A percentile compares a stretch with the other conserved stretches of the same genome.
phyloP scores from a whole-genome alignment of 306 rosid genomes.

The Nissolia schottii region DNA sequence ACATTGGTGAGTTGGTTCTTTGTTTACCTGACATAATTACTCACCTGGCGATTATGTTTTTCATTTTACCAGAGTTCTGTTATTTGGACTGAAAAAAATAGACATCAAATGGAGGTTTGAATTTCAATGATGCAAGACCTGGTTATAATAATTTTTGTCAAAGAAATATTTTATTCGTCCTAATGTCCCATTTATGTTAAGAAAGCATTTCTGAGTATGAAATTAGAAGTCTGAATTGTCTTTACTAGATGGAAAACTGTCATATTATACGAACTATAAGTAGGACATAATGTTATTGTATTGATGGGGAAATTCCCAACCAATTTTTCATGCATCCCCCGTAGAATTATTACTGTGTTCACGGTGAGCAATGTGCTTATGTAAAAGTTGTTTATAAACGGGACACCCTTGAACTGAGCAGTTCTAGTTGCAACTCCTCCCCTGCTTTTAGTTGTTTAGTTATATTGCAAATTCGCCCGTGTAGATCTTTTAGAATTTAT shows the following conservation, averaged over 20 bases:
- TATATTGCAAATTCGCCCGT: not conserved
- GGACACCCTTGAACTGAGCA: not conserved
- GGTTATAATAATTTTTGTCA: no score
- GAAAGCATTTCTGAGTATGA: not conserved
- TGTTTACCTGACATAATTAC: not conserved
- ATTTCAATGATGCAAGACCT: no score
- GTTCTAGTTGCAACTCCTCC: not conserved
- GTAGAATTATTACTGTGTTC: not conserved
- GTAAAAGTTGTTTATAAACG: not conserved
- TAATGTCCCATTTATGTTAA: no score
- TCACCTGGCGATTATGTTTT: not conserved
- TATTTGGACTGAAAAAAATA: no score
- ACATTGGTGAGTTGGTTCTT: slow-evolving; percentile 64
- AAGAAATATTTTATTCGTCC: no score
- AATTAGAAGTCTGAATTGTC: not conserved
- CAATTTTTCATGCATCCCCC: not conserved
- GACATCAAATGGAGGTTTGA: no score
- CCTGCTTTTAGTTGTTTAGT: not conserved
- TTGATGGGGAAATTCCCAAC: not conserved
- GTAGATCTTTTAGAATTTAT: slow-evolving; percentile 2
- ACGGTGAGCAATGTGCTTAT: not conserved
- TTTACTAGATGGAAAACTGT: not conserved
- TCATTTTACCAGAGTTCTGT: no score
- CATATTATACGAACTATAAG: not conserved
- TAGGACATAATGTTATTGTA: not conserved